These are phyloP conservation scores for Cutaneotrichosporon mucoides DNA, from an alignment of 1,284 basidiomycete genomes.

Conservation along the genomic window DNA sequence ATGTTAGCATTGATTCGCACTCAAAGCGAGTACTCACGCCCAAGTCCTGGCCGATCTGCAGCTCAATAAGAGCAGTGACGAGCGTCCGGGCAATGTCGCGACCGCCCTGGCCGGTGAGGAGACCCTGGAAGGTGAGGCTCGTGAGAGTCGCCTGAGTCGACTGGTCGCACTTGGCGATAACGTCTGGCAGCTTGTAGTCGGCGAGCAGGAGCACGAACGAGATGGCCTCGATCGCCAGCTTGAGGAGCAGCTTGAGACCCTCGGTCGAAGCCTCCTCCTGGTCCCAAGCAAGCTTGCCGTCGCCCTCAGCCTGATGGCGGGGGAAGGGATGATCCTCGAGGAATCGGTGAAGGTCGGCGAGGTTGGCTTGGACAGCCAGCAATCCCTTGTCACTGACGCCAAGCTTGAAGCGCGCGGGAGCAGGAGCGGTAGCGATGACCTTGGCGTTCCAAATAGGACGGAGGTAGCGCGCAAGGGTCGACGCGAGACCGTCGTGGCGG, in stretches of 20 bases:
- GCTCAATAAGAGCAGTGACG: slow-evolving; percentile 93
- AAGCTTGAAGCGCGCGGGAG: slow-evolving; percentile 19
- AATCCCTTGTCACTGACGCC: slow-evolving; percentile 60
- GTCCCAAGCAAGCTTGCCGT: slow-evolving; percentile 44
- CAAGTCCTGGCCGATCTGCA: slow-evolving; percentile 93
- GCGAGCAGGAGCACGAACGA: slow-evolving; percentile 87
- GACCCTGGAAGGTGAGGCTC: slow-evolving; percentile 72
- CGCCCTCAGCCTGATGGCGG: slow-evolving; percentile 38
- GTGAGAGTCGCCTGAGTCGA: slow-evolving; percentile 65
- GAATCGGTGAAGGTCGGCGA: slow-evolving; percentile 70
- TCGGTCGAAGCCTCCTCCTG: slow-evolving; percentile 43
- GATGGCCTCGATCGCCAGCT: slow-evolving; percentile 81
- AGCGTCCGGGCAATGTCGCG: slow-evolving; percentile 78
- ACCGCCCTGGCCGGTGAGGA: slow-evolving; percentile 77
- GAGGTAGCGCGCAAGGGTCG: slow-evolving; percentile 80
- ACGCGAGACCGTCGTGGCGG: slow-evolving; percentile 79
- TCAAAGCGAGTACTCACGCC: slow-evolving; percentile 59
- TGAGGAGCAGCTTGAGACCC: slow-evolving; percentile 57
- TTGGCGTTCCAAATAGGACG: slow-evolving; percentile 83
- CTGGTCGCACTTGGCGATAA: slow-evolving; percentile 54
- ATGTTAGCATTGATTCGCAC: slow-evolving; percentile 4
- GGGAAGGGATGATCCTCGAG: slow-evolving; percentile 52
- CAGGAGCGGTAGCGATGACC: slow-evolving; percentile 53
- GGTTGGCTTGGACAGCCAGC: slow-evolving; percentile 68
- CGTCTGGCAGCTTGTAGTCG: slow-evolving; percentile 84